phyloP scores from a whole-genome alignment of 1,284 basidiomycete species.

The Ustilago xerochloae region DNA sequence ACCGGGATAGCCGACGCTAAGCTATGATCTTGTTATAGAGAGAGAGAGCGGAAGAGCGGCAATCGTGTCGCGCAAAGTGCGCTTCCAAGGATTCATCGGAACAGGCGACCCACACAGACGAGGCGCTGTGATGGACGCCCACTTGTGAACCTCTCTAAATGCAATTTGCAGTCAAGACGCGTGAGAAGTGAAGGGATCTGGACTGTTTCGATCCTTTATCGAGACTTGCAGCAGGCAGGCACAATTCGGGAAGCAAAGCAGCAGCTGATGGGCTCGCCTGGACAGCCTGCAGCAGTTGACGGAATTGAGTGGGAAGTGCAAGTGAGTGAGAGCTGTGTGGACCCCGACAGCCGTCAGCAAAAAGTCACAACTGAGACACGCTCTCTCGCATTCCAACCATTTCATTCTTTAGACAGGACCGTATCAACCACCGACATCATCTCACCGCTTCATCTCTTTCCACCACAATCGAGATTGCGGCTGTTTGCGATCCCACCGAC shows the following conservation, averaged over 20 bases:
- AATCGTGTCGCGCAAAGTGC: conserved; percentile 31
- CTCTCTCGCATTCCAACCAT: not conserved
- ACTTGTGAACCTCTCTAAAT: not conserved
- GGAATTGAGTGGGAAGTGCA: no score
- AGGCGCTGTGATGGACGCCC: not conserved
- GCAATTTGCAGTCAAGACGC: conserved; percentile 4
- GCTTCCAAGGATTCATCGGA: no score
- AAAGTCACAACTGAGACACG: not conserved
- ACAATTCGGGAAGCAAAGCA: not conserved
- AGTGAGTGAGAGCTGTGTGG: no score
- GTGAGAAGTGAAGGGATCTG: not conserved
- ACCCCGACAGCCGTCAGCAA: not conserved
- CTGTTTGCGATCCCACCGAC: not conserved
- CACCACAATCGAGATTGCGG: not conserved
- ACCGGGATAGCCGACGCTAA: not conserved
- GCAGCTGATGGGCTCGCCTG: not conserved
- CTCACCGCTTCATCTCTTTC: not conserved
- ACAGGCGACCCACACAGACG: no score
- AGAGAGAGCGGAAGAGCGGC: not conserved
- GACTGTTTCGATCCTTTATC: not conserved
- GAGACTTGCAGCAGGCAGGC: not conserved
- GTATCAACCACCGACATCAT: not conserved
- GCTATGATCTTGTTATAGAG: not conserved
- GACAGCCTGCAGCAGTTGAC: no score
- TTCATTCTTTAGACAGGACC: not conserved